Base-by-base conservation (phyloP, 306 rosid genomes). In the Cyamopsis tetragonoloba region DNA sequence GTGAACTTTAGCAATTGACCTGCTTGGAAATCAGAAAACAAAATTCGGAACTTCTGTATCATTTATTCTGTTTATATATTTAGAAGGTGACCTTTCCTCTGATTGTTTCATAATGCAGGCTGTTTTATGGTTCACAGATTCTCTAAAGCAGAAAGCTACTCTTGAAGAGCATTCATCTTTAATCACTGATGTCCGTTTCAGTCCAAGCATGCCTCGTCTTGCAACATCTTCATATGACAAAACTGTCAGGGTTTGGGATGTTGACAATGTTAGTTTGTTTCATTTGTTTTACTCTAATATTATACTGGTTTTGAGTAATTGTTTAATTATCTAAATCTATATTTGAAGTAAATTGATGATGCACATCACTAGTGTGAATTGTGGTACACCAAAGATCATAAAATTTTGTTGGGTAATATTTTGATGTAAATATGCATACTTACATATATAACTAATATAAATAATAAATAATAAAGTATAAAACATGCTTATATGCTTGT, bases 221-320 rank as follows among this genome's bases (percentile, higher is more conserved):
- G 99, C 99, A 57, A 93, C 99, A 44, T 90, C 97, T 76, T 93
- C 99, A 28, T 90, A 90, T 35, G 99, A 93, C 82, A 88, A 84
- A 85, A 93, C 97, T 58, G 99, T 93, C 78, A 70, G 97, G 71
- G 99, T 93, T 71, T 93, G 99, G 99, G 99, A 90, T 80, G 97
- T 86, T 19, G 99, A 93, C 23, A 93, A 82, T 80, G 99, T 90
- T 59, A 88, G 96, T 90, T 31, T 18, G 69, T 62, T 20, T 10
- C 19, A 8, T 41, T 68, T 72, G 14, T 63, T 54, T 72, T 22
- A 20, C 58, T 18, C 18, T 14, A 24, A 20, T 27, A 20, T 2
- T 64, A 30, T 71, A 39, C 34, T 14, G 27, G 9, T 69, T 46
- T 24, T 9, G 46, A 11, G 58, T 14, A 39, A 13, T 28, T 27